These are phyloP conservation scores for Aureobasidium sp. DNA, from an alignment of 2,329 filamentous ascomycete genomes.

Conservation along the genomic window DNA sequence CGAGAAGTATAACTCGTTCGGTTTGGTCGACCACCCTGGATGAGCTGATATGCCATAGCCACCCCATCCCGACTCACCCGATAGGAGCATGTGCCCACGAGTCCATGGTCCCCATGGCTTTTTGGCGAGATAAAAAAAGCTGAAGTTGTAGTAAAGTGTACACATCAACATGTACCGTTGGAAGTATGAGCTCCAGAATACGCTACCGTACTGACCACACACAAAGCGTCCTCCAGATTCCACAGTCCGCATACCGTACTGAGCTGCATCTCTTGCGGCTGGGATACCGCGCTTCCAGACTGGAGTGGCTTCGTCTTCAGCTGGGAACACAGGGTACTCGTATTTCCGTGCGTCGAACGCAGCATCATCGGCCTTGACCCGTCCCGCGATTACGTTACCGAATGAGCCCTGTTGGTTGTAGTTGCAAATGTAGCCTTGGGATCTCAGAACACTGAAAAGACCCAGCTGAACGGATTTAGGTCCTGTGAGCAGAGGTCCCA, in stretches of 20 bases:
- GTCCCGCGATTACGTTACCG: constrained; percentile 16
- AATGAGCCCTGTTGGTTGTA: constrained; percentile 13
- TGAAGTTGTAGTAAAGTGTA: constrained; percentile 6
- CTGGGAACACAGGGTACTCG: neutral
- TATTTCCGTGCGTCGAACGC: constrained; percentile 17
- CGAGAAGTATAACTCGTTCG: constrained; percentile 18
- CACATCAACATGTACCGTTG: constrained; percentile 20
- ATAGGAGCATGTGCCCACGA: constrained; percentile 2
- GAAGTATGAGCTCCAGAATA: constrained; percentile 14
- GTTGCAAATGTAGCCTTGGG: constrained; percentile 19
- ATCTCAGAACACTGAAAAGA: constrained; percentile 2
- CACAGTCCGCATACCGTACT: constrained; percentile 13
- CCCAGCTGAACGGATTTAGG: neutral
- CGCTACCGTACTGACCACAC: constrained; percentile 16
- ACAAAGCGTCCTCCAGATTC: constrained; percentile 3
- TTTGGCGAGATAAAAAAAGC: constrained; percentile 17
- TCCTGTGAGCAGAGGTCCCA: constrained; percentile 18
- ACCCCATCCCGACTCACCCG: neutral
- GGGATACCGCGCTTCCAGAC: constrained; percentile 1
- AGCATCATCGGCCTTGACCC: constrained; percentile 17
- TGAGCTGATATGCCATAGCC: constrained; percentile 19
- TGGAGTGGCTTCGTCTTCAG: neutral
- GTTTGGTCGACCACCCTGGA: neutral
- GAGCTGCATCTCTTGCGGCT: neutral
- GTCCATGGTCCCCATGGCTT: constrained; percentile 19